phyloP scores from a whole-genome alignment of 495 filamentous ascomycete genomes.

The Podospora tetraspora region DNA sequence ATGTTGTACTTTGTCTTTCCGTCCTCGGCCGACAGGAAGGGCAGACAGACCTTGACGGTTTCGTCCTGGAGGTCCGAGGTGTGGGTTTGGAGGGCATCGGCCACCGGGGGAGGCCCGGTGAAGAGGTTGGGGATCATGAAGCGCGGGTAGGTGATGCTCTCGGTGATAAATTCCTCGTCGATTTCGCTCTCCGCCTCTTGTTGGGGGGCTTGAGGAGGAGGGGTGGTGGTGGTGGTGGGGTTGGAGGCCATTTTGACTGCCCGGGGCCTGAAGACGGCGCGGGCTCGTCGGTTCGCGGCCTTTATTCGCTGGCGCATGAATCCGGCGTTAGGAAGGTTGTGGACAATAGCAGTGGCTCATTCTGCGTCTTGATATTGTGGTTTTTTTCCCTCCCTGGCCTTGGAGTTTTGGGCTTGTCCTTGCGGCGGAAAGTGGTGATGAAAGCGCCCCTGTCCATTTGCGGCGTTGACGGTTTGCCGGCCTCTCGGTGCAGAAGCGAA shows the following conservation, averaged over 20 bases:
- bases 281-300: conserved; percentile 8
- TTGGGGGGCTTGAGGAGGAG: neutral
- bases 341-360: conserved; percentile 4
- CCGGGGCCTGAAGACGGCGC: conserved; percentile 12
- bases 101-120: conserved; percentile 55
- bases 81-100: conserved; percentile 62
- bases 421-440: neutral
- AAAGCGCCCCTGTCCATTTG: conserved; percentile 6
- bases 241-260: conserved; percentile 1
- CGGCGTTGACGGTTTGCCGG: neutral
- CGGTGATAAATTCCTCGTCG: conserved; percentile 21
- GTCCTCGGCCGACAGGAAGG: conserved; percentile 53
- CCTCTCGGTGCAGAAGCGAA: neutral
- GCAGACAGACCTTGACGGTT: conserved; percentile 62
- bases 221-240: conserved; percentile 1
- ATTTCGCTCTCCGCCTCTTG: neutral
- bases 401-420: neutral
- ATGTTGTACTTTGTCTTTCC: conserved; percentile 49
- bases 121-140: conserved; percentile 59
- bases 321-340: neutral
- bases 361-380: neutral
- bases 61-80: conserved; percentile 63
- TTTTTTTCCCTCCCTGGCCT: neutral
- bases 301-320: conserved; percentile 15
- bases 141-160: conserved; percentile 1